Evolutionary conservation across 1,139 yeast species (phyloP).

Genomic region (Pichia sp.): DNA sequence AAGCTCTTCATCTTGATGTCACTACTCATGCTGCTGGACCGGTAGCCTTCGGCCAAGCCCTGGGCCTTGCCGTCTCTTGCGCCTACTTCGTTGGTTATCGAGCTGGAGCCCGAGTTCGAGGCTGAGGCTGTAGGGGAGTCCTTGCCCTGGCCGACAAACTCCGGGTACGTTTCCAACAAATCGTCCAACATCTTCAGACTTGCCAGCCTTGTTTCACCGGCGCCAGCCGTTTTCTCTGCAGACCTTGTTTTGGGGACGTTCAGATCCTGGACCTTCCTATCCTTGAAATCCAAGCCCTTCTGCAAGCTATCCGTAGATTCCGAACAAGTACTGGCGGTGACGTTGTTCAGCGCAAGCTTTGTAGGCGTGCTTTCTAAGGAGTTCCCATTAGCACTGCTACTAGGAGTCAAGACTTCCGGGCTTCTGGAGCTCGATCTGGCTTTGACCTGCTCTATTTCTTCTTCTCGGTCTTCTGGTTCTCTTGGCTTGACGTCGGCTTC

Average conservation of each 20-base stretch:
- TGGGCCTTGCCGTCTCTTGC: not conserved
- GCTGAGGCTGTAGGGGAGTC: not conserved
- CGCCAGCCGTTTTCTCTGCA: not conserved
- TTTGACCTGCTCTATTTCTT: not conserved
- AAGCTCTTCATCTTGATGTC: conserved; percentile 7
- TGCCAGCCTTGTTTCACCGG: conserved; percentile 11
- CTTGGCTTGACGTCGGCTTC: conserved; percentile 5
- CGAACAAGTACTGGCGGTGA: conserved; percentile 7
- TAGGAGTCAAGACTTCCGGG: conserved; percentile 6
- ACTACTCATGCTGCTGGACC: conserved; percentile 5
- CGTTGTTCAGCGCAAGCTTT: conserved; percentile 4
- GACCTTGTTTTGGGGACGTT: conserved; percentile 4
- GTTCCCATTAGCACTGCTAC: conserved; percentile 11
- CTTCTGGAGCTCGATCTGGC: not conserved
- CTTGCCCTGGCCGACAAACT: conserved; percentile 10
- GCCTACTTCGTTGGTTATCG: not conserved
- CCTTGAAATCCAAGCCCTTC: not conserved
- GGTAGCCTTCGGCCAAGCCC: conserved; percentile 4
- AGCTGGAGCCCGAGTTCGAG: not conserved
- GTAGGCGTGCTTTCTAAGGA: conserved; percentile 10
- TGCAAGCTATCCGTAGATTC: conserved; percentile 11
- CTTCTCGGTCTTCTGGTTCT: not conserved
- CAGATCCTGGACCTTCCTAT: not conserved
- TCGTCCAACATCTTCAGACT: conserved; percentile 25
- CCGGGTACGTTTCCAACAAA: conserved; percentile 21